These are phyloP conservation scores for Chaetomium globosum DNA, from an alignment of 2,329 filamentous ascomycete species.

Conservation along the genomic window DNA sequence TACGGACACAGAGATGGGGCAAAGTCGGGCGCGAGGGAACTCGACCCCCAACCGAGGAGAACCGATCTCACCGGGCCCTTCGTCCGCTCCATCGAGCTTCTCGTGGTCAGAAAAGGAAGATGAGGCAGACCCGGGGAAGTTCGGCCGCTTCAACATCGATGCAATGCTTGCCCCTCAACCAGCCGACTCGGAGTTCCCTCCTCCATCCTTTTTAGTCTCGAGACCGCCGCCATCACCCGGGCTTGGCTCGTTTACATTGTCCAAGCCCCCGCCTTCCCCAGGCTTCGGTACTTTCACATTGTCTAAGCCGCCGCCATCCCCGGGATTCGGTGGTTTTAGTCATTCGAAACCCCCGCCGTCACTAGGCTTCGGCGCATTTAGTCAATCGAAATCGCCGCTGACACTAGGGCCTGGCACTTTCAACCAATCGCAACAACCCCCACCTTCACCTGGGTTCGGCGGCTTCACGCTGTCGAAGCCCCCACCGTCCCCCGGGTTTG, in stretches of 20 bases:
- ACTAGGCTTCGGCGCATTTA: conserved; percentile 26
- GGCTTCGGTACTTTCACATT: conserved; percentile 23
- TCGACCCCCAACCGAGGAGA: conserved; percentile 54
- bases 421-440: conserved; percentile 38
- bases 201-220: conserved; percentile 33
- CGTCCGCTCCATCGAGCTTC: conserved; percentile 66
- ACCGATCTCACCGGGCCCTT: conserved; percentile 62
- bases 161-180: conserved; percentile 46
- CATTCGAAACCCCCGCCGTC: conserved; percentile 29
- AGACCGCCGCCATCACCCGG: conserved; percentile 39
- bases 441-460: conserved; percentile 28
- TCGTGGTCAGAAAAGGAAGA: conserved; percentile 59
- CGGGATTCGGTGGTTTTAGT: conserved; percentile 38
- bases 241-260: background rate
- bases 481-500: conserved; percentile 33
- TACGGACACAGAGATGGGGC: conserved; percentile 46
- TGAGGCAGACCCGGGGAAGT: conserved; percentile 46
- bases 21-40: conserved; percentile 54
- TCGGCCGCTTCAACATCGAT: conserved; percentile 47
- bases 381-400: conserved; percentile 29
- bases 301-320: conserved; percentile 45
- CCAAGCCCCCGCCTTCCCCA: background rate
- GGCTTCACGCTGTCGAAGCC: conserved; percentile 38
- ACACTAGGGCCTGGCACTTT: conserved; percentile 23
- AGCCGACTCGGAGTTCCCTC: conserved; percentile 37